Percentiles rank a stretch among this genome's conserved stretches.
These are phyloP conservation scores for Maudiozyma bulderi DNA, from an alignment of 805 yeast species.

Conservation along the genomic window DNA sequence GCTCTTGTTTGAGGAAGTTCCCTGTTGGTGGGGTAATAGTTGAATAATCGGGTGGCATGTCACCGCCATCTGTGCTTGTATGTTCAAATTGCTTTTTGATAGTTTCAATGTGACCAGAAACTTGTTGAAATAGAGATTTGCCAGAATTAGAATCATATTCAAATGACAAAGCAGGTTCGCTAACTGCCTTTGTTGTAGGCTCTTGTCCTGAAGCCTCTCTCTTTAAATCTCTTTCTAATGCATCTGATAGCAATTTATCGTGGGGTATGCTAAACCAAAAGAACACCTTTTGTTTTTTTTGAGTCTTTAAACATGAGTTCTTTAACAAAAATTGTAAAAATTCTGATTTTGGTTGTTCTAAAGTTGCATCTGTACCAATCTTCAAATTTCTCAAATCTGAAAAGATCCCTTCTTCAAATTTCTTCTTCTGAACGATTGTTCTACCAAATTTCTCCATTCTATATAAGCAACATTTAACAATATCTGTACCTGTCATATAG, in stretches of 20 bases:
- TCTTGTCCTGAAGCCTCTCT: slow-evolving; percentile 53
- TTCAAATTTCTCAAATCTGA: slow-evolving; percentile 82
- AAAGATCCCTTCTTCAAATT: slow-evolving; percentile 93
- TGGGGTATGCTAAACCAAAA: slow-evolving; percentile 96
- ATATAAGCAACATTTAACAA: slow-evolving; percentile 82
- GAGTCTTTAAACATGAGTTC: slow-evolving; percentile 83
- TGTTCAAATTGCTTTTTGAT: background rate
- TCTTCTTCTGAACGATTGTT: slow-evolving; percentile 72
- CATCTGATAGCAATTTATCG: slow-evolving; percentile 85
- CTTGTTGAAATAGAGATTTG: slow-evolving; percentile 44
- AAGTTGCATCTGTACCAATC: slow-evolving; percentile 75
- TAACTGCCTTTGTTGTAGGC: slow-evolving; percentile 61
- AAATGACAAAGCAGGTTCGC: slow-evolving; percentile 77
- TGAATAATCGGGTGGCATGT: background rate
- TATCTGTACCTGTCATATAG: slow-evolving; percentile 92
- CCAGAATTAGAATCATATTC: slow-evolving; percentile 41
- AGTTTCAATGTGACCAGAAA: slow-evolving; percentile 17
- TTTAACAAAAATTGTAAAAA: slow-evolving; percentile 77
- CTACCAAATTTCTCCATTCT: slow-evolving; percentile 87
- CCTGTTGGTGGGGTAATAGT: background rate
- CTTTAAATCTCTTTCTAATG: slow-evolving; percentile 83
- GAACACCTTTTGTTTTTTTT: slow-evolving; percentile 93
- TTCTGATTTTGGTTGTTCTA: slow-evolving; percentile 79
- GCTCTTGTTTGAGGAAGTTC: background rate
- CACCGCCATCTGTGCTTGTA: background rate